Conservation (phyloP, 441 rosid species). For the Aquilaria agallochum region DNA sequence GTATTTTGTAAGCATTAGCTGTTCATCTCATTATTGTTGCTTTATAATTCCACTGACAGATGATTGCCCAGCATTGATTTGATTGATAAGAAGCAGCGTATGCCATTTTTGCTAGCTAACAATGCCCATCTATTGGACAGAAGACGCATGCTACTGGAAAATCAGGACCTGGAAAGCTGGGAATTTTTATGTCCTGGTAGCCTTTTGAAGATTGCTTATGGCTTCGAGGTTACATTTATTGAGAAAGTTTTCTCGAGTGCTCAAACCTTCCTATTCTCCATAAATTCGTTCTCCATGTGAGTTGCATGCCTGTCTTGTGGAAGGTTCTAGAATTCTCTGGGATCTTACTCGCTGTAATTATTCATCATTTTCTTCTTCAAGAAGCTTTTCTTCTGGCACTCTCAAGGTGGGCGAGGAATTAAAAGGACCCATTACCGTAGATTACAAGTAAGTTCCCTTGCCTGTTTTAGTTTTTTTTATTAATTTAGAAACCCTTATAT, state of each 20-base stretch:
- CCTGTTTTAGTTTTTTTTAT: not conserved
- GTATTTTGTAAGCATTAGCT: too few relatives aligned
- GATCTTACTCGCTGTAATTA: not conserved
- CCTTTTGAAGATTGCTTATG: conserved; percentile 26
- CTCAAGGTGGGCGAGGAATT: conserved; percentile 18
- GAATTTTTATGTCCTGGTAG: too few relatives aligned
- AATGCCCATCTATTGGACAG: too few relatives aligned
- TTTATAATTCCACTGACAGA: too few relatives aligned
- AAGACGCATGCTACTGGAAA: too few relatives aligned
- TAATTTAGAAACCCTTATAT: not conserved
- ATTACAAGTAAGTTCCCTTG: conserved; percentile 41
- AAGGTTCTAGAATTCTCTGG: conserved; percentile 5
- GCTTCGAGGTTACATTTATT: conserved; percentile 39
- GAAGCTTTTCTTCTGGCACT: conserved; percentile 46
- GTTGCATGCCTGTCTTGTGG: conserved; percentile 17
- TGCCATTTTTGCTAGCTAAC: too few relatives aligned
- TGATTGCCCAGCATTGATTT: too few relatives aligned
- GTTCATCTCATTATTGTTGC: too few relatives aligned
- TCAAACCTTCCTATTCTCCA: conserved; percentile 19
- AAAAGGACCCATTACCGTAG: conserved; percentile 57
- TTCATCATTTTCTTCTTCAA: conserved; percentile 18
- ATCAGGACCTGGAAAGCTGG: too few relatives aligned
- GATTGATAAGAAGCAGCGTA: too few relatives aligned
- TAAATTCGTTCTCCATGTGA: conserved; percentile 4
- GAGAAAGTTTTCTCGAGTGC: conserved; percentile 35